Conservation (phyloP, 495 filamentous ascomycete species). For the Penicillium canescens region DNA sequence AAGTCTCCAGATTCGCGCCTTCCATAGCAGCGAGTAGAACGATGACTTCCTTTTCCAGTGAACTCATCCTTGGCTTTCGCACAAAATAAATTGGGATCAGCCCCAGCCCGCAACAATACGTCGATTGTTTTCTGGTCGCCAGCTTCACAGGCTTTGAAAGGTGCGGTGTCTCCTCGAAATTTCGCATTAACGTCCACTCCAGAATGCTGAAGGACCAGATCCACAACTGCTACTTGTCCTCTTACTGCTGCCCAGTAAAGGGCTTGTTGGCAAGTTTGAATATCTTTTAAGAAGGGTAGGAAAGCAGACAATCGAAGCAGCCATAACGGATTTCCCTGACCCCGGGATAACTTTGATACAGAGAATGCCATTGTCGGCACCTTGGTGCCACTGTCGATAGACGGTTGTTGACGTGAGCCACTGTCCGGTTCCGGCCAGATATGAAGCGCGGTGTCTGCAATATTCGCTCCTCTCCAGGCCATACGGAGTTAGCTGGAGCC, state of each 20-base stretch:
- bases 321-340: constrained; percentile 86
- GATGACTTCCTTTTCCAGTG: background rate
- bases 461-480: constrained; percentile 14
- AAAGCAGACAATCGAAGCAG: constrained; percentile 47
- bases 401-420: constrained; percentile 16
- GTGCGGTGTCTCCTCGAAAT: background rate
- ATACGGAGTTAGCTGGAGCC: constrained; percentile 20
- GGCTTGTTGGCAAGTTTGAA: background rate
- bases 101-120: constrained; percentile 20
- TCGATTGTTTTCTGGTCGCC: constrained; percentile 14
- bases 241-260: constrained; percentile 15
- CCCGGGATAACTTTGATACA: constrained; percentile 68
- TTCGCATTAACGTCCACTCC: constrained; percentile 14
- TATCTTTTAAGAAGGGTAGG: constrained; percentile 11
- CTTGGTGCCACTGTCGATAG: constrained; percentile 12
- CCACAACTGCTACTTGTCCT: constrained; percentile 9
- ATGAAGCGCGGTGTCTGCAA: constrained; percentile 8
- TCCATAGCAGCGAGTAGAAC: no score
- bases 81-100: constrained; percentile 20
- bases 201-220: constrained; percentile 13
- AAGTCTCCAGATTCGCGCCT: background rate
- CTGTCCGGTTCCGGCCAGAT: constrained; percentile 14
- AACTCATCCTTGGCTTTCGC: background rate
- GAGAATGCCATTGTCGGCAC: constrained; percentile 8
- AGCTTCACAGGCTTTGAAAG: constrained; percentile 18